Percentiles rank a stretch among this genome's conserved stretches.
phyloP scores from a whole-genome alignment of 306 rosid species.

The Vigna mungo region DNA sequence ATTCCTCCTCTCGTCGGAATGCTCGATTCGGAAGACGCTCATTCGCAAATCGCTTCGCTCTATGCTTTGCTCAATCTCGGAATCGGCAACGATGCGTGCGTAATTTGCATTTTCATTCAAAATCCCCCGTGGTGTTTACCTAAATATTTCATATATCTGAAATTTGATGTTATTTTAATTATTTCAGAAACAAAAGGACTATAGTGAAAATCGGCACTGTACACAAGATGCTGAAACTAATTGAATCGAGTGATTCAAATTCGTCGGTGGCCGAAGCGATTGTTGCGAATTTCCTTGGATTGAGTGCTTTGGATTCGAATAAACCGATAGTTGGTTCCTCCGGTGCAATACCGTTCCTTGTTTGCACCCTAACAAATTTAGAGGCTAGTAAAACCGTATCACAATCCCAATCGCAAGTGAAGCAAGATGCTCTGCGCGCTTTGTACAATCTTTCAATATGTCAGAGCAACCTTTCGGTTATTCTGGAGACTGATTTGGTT shows the following conservation, averaged over 20 bases:
- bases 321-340: slow-evolving; percentile 94
- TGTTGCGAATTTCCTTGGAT: slow-evolving; percentile 88
- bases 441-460: slow-evolving; percentile 85
- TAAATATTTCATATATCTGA: neutral
- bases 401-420: slow-evolving; percentile 64
- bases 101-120: slow-evolving; percentile 48
- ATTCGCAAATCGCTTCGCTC: slow-evolving; percentile 83
- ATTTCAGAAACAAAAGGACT: slow-evolving; percentile 82
- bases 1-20: slow-evolving; percentile 90
- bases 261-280: slow-evolving; percentile 79
- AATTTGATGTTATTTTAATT: slow-evolving; percentile 6
- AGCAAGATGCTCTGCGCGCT: slow-evolving; percentile 91
- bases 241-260: slow-evolving; percentile 59
- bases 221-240: slow-evolving; percentile 87
- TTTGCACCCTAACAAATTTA: slow-evolving; percentile 58
- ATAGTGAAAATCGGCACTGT: slow-evolving; percentile 89
- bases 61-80: slow-evolving; percentile 96
- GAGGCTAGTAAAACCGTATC: slow-evolving; percentile 27
- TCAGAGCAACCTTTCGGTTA: slow-evolving; percentile 62
- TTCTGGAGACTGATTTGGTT: slow-evolving; percentile 77
- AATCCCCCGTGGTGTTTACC: neutral
- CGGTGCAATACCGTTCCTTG: slow-evolving; percentile 87
- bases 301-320: slow-evolving; percentile 91
- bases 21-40: slow-evolving; percentile 71
- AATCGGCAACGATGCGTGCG: slow-evolving; percentile 90